phyloP scores from a whole-genome alignment of 1,284 basidiomycete genomes.

The Leccinum fallax region DNA sequence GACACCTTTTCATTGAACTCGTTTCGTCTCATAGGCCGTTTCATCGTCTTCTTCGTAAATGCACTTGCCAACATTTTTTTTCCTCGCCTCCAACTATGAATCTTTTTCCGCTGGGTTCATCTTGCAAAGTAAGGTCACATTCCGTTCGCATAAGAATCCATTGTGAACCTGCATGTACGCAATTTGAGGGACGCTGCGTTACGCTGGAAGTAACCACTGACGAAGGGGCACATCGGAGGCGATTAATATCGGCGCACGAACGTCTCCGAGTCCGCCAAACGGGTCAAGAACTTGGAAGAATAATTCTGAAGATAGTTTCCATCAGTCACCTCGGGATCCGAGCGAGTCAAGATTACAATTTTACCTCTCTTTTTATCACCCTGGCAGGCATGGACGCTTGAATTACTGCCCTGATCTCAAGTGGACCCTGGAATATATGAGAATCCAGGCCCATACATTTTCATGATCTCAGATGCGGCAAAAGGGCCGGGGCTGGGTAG shows the following conservation, averaged over 20 bases:
- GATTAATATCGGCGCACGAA: too few species aligned
- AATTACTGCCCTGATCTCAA: not conserved
- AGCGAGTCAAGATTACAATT: not conserved
- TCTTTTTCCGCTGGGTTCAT: not conserved
- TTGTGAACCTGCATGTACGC: not conserved
- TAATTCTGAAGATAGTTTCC: not conserved
- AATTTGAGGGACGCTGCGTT: not conserved
- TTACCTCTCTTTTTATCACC: not conserved
- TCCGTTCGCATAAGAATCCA: not conserved
- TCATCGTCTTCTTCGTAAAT: not conserved
- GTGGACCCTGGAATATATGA: not conserved
- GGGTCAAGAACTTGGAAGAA: not conserved
- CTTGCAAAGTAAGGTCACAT: not conserved
- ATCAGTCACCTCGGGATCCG: not conserved
- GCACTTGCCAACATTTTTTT: not conserved
- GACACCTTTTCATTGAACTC: not conserved
- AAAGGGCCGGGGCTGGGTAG: too few species aligned
- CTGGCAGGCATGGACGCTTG: not conserved
- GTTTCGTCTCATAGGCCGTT: not conserved
- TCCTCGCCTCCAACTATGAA: not conserved
- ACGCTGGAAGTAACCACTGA: not conserved
- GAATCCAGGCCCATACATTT: not conserved
- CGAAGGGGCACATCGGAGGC: not conserved
- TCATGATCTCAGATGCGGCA: slow-evolving; percentile 8
- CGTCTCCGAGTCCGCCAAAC: too few species aligned